Evolutionary conservation across 345 rosid species (phyloP), one percentile per base, ranked within the genome.

Genomic region (Dovyalis caffra): DNA sequence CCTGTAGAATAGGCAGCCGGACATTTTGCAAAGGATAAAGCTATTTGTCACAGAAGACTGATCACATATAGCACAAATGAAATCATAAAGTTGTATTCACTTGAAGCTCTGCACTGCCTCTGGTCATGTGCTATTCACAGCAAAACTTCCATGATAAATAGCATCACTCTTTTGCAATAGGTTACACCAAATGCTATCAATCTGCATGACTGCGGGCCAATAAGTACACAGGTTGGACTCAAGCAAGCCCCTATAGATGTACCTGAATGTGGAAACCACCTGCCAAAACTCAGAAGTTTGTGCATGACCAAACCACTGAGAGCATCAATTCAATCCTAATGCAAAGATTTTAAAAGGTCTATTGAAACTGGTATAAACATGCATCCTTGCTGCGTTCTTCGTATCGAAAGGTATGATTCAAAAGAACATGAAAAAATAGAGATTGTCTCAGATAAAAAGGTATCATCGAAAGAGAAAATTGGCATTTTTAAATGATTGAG

Each of bases 401-500:
- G 37, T 34, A 20, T 18, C 8, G 21, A 3, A 33, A 31, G 68
- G 12, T 4, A 74, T 3, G 32, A 35, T 37, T 33, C 37, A 66
- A 60, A 21, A 57, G 57, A 75, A 21, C 25, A 49, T 21, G 58
- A 63, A 73, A n/a, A 49, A 21, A 61, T n/a, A 3, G 23, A 33
- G 2, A 10, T 32, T 12, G 32, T 43, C 6, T 37, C 45, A 26
- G 9, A 1, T 21, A 47, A 29, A 8, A 5, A 16, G n/a, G 12
- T 11, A 38, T 14, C 26, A 2, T 9, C 8, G 16, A 71, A 58
- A 3, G 60, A 28, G 34, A 23, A 68, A 33, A 47, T 4, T n/a
- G 23, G 63, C 64, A 71, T 31, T 72, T 73, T 56, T 45, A 29
- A 64, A 53, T 16, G 31, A 71, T n/a, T 68, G 60, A 49, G 32